These are phyloP conservation scores for Phytophthora cactorum DNA, from an alignment of 352 stramenopile species.

Conservation along the genomic window DNA sequence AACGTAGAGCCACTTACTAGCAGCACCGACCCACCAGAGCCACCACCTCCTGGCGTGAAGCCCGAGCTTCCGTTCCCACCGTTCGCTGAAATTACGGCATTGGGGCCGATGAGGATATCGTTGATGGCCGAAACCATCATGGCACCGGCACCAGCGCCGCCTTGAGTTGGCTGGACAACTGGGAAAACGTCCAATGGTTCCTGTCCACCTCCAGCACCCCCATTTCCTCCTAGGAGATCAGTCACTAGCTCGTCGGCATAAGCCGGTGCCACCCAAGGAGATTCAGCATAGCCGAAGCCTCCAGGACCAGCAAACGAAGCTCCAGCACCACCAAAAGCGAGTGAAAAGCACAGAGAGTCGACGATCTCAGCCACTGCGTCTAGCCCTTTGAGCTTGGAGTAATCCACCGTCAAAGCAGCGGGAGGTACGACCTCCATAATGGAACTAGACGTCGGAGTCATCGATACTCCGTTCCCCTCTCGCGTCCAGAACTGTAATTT, in stretches of 20 bases:
- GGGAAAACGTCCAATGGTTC: conserved; percentile 85
- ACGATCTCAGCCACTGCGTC: conserved; percentile 63
- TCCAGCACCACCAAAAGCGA: conserved; percentile 90
- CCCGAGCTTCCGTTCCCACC: conserved; percentile 57
- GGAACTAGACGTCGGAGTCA: conserved; percentile 72
- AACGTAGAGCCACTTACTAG: conserved; percentile 58
- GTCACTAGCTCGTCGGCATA: conserved; percentile 60
- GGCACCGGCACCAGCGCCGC: conserved; percentile 90
- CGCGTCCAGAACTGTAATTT: conserved; percentile 92
- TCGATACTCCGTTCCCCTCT: conserved; percentile 78
- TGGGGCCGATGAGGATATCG: conserved; percentile 91
- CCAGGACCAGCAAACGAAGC: conserved; percentile 64
- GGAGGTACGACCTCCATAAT: conserved; percentile 35
- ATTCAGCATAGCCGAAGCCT: conserved; percentile 58
- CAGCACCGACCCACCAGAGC: conserved; percentile 58
- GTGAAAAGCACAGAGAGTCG: conserved; percentile 86
- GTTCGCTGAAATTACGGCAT: conserved; percentile 81
- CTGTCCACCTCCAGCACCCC: conserved; percentile 84
- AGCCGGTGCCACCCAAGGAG: conserved; percentile 17
- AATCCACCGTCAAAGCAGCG: conserved; percentile 51
- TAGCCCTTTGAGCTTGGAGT: conserved; percentile 48
- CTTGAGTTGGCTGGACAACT: conserved; percentile 72
- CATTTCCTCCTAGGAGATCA: conserved; percentile 93
- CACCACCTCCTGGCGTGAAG: conserved; percentile 65
- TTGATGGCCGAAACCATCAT: conserved; percentile 92